Evolutionary conservation across 2,329 filamentous ascomycete genomes (phyloP).

Genomic region (Leptographium radiaticola): DNA sequence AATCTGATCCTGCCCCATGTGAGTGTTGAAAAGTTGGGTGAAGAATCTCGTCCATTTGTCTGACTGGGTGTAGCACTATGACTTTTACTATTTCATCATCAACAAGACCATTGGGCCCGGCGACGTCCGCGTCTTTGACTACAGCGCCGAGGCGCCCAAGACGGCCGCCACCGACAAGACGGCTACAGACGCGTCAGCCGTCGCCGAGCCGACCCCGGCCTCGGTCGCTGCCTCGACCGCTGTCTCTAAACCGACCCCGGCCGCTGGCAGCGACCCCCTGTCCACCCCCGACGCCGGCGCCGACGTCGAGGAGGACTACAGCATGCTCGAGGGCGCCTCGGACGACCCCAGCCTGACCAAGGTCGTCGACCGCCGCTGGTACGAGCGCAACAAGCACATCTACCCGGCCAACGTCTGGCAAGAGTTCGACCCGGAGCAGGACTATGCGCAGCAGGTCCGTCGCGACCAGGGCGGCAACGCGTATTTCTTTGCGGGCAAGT

Average conservation of each 20-base stretch:
- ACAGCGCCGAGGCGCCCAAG: slow-evolving; percentile 37
- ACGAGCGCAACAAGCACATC: slow-evolving; percentile 95
- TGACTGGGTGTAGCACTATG: slow-evolving; percentile 59
- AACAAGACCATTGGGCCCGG: slow-evolving; percentile 70
- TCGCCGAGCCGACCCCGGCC: neutral
- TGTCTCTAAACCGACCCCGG: neutral
- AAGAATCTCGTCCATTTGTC: neutral
- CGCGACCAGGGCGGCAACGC: slow-evolving; percentile 82
- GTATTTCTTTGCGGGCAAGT: slow-evolving; percentile 63
- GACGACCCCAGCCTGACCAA: slow-evolving; percentile 78
- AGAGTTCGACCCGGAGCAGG: slow-evolving; percentile 80
- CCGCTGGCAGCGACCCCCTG: slow-evolving; percentile 12
- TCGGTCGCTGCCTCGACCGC: slow-evolving; percentile 8
- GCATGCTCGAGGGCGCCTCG: slow-evolving; percentile 56
- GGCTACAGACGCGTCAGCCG: neutral
- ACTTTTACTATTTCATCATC: slow-evolving; percentile 93
- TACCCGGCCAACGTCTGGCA: slow-evolving; percentile 94
- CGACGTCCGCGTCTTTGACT: slow-evolving; percentile 64
- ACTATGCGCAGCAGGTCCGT: slow-evolving; percentile 65
- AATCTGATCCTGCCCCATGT: slow-evolving; percentile 91
- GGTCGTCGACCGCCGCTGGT: slow-evolving; percentile 93
- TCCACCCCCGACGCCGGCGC: slow-evolving; percentile 20
- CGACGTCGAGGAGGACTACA: slow-evolving; percentile 23
- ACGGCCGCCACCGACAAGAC: slow-evolving; percentile 2
- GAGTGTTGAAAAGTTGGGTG: slow-evolving; percentile 26